Conservation (phyloP, 306 rosid genomes). For the Nissolia schottii region DNA sequence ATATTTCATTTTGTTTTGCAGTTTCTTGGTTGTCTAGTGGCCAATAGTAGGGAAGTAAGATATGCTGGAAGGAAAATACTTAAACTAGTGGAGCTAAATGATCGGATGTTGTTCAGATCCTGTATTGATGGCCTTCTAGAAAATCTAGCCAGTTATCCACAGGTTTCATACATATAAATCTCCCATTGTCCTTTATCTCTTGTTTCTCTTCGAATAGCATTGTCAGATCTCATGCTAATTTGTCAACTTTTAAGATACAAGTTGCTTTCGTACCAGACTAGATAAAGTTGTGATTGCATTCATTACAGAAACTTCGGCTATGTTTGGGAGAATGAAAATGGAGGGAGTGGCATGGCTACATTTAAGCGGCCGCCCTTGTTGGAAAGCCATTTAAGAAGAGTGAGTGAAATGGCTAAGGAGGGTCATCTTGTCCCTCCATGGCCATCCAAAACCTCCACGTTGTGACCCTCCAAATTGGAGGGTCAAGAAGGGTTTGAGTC, state of each 20-base stretch:
- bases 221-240: background rate
- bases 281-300: background rate
- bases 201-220: background rate
- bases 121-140: conserved; percentile 54
- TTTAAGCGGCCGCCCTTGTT: no score
- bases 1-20: conserved; percentile 36
- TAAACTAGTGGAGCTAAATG: conserved; percentile 53
- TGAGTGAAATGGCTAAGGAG: no score
- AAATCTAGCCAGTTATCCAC: conserved; percentile 53
- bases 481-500: no score
- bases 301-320: no score
- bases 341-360: no score
- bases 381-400: no score
- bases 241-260: background rate
- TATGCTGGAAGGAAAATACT: conserved; percentile 54
- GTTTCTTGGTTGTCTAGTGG: conserved; percentile 70
- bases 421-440: no score
- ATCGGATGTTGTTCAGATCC: conserved; percentile 45
- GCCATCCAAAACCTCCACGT: no score
- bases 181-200: background rate
- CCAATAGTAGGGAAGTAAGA: conserved; percentile 51
- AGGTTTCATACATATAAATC: conserved; percentile 40
- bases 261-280: background rate
- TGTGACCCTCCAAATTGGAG: no score
- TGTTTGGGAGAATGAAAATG: no score